Percentiles rank a stretch among this genome's conserved stretches.
These are phyloP conservation scores for Lyophyllum semitale DNA, from an alignment of 768 basidiomycete genomes.

Conservation along the genomic window DNA sequence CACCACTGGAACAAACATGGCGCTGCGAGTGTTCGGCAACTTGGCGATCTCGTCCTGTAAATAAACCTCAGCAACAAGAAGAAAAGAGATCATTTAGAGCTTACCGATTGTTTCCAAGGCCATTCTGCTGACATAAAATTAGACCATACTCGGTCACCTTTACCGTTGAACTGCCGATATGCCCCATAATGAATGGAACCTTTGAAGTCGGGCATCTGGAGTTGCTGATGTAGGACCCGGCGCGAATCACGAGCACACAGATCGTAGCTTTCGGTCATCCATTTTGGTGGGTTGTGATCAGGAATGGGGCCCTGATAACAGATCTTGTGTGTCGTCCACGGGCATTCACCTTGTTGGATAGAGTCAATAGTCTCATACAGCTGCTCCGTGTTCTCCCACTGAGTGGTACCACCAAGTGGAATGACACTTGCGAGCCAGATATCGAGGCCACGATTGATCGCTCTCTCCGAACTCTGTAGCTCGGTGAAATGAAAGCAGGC, in stretches of 20 bases:
- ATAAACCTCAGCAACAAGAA: background rate
- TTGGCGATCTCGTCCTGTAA: constrained; percentile 21
- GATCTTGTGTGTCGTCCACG: no score
- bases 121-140: constrained; percentile 16
- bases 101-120: constrained; percentile 10
- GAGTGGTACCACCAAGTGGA: no score
- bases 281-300: no score
- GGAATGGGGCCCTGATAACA: no score
- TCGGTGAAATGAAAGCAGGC: no score
- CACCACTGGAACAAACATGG: constrained; percentile 25
- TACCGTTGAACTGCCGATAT: constrained; percentile 24
- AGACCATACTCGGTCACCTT: constrained; percentile 23
- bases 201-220: constrained; percentile 16
- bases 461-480: no score
- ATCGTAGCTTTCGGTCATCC: no score
- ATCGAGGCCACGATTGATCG: no score
- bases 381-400: no score
- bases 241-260: constrained; percentile 19
- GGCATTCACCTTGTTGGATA: no score
- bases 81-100: background rate
- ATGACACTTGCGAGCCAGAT: no score
- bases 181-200: constrained; percentile 19
- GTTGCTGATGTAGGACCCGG: constrained; percentile 20
- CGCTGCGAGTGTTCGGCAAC: constrained; percentile 20
- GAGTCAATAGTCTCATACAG: no score